phyloP scores from a whole-genome alignment of 805 yeast species.

The Yueomyces sp. region DNA sequence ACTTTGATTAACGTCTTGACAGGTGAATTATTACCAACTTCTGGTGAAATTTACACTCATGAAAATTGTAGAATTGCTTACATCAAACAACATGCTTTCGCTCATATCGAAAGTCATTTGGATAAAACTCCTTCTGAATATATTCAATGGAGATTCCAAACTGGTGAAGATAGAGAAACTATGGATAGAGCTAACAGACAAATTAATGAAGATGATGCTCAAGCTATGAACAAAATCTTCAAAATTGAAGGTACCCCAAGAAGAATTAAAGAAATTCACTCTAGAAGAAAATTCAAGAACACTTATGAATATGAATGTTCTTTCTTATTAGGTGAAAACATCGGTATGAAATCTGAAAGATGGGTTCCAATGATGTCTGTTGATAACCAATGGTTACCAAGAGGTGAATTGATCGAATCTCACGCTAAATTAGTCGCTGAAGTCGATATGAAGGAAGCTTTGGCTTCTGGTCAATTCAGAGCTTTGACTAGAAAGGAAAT shows the following conservation, averaged over 20 bases:
- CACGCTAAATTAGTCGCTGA: constrained; percentile 99
- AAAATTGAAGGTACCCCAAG: constrained; percentile 98
- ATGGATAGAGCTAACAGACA: constrained; percentile 99
- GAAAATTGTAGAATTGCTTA: constrained; percentile 99
- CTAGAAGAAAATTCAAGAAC: constrained; percentile 99
- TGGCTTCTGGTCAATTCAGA: constrained; percentile 99
- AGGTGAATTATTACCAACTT: constrained; percentile 97
- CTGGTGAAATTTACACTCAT: constrained; percentile 98
- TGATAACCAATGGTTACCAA: constrained; percentile 99
- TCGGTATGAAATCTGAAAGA: constrained; percentile 97
- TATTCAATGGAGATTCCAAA: constrained; percentile 99
- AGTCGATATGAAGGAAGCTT: constrained; percentile 99
- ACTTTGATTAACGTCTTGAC: constrained; percentile 97
- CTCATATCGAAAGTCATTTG: constrained; percentile 96
- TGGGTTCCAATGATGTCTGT: constrained; percentile 99
- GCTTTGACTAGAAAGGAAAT: constrained; percentile 99
- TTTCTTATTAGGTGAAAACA: constrained; percentile 94
- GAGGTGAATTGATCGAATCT: constrained; percentile 94
- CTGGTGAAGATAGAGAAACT: constrained; percentile 99
- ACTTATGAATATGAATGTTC: constrained; percentile 99
- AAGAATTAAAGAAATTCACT: constrained; percentile 86
- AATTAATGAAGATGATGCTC: constrained; percentile 92
- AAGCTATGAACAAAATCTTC: constrained; percentile 98
- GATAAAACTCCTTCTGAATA: constrained; percentile 99
- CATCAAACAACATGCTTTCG: constrained; percentile 99